These are phyloP conservation scores for Hortaea sp. DNA, from an alignment of 2,329 filamentous ascomycete genomes.

Conservation along the genomic window DNA sequence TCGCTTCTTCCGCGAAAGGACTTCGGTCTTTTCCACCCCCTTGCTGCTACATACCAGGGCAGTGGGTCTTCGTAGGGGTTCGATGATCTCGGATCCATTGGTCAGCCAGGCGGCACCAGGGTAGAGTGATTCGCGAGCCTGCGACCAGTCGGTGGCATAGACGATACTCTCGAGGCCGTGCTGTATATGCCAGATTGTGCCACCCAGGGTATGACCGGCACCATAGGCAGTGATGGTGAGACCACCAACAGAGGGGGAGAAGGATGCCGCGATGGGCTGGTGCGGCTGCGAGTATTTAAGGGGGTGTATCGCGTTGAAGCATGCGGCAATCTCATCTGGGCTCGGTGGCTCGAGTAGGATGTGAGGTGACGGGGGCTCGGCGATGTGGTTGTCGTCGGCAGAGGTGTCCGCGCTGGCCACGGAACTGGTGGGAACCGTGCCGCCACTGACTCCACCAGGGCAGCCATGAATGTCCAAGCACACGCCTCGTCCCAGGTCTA, in stretches of 20 bases:
- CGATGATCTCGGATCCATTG: slow-evolving; percentile 80
- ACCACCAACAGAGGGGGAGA: slow-evolving; percentile 79
- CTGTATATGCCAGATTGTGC: slow-evolving; percentile 98
- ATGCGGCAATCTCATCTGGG: slow-evolving; percentile 78
- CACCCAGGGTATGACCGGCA: slow-evolving; percentile 87
- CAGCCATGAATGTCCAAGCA: slow-evolving; percentile 77
- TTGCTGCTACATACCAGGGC: slow-evolving; percentile 86
- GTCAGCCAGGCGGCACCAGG: slow-evolving; percentile 88
- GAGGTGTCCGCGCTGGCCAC: slow-evolving; percentile 37
- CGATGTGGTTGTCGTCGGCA: slow-evolving; percentile 45
- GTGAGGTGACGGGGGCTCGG: slow-evolving; percentile 42
- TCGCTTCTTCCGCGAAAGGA: slow-evolving; percentile 59
- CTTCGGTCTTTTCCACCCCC: slow-evolving; percentile 60
- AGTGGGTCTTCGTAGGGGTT: slow-evolving; percentile 85
- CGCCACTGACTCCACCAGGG: slow-evolving; percentile 48
- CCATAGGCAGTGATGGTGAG: slow-evolving; percentile 95
- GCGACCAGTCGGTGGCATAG: slow-evolving; percentile 97
- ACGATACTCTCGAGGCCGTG: slow-evolving; percentile 94
- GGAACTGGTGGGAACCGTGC: slow-evolving; percentile 63
- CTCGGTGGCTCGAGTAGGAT: slow-evolving; percentile 62
- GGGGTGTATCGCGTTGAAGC: slow-evolving; percentile 82
- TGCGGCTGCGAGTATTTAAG: slow-evolving; percentile 96
- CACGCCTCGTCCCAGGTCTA: slow-evolving; percentile 81
- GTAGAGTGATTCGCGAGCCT: slow-evolving; percentile 90
- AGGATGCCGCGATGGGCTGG: slow-evolving; percentile 75